phyloP scores from a whole-genome alignment of 768 basidiomycete species.

The Mycena olivaceomarginata region DNA sequence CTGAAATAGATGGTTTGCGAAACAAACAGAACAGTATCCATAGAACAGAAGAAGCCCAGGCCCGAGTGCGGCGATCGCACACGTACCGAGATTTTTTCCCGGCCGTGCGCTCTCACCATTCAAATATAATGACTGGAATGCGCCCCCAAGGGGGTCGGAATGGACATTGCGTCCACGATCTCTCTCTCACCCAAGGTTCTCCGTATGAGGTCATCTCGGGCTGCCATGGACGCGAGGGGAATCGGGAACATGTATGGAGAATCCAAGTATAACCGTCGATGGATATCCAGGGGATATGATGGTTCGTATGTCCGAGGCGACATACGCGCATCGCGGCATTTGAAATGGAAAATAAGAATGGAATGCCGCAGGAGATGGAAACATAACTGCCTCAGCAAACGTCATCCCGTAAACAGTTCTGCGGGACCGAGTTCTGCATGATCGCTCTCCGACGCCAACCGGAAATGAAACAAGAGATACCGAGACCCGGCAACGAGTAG shows the following conservation, averaged over 20 bases:
- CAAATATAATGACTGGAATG: background rate
- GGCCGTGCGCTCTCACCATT: background rate
- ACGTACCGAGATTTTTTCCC: background rate
- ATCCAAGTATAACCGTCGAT: background rate
- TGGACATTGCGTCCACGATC: background rate
- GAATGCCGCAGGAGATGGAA: background rate
- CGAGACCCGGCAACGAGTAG: slow-evolving; percentile 10
- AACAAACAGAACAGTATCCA: background rate
- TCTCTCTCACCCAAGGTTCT: background rate
- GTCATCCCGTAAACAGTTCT: background rate
- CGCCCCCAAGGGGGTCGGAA: background rate
- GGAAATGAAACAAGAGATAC: background rate
- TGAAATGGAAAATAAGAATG: background rate
- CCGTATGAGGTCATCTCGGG: background rate
- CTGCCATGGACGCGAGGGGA: background rate
- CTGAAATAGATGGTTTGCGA: background rate
- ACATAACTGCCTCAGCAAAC: background rate
- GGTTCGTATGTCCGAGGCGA: slow-evolving; percentile 1
- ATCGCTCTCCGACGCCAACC: background rate
- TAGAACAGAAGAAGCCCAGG: background rate
- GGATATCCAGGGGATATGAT: slow-evolving; percentile 1
- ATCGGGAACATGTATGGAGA: background rate
- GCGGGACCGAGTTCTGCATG: background rate
- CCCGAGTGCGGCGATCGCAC: background rate
- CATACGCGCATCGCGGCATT: slow-evolving; percentile 24